phyloP scores from a whole-genome alignment of 2,329 filamentous ascomycete genomes.

The Arachnomyces sp. region DNA sequence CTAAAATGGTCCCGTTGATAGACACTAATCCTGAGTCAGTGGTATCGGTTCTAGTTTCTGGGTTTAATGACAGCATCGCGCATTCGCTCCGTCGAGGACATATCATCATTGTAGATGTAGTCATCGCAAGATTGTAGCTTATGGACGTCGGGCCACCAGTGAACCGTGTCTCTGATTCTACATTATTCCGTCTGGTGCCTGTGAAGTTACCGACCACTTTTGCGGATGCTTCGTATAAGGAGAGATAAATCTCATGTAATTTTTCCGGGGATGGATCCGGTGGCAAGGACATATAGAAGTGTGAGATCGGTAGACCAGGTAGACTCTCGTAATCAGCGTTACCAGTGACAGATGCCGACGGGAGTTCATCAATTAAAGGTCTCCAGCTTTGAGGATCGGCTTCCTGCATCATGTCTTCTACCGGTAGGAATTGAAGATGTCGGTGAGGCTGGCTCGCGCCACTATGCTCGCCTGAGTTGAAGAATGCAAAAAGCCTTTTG shows the following conservation, averaged over 20 bases:
- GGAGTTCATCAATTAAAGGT: constrained; percentile 38
- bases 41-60: constrained; percentile 24
- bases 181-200: constrained; percentile 5
- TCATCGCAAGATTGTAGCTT: constrained; percentile 54
- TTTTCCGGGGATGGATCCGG: constrained; percentile 30
- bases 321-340: constrained; percentile 20
- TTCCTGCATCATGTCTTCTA: constrained; percentile 32
- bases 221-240: constrained; percentile 34
- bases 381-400: constrained; percentile 31
- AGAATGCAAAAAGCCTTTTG: constrained; percentile 38
- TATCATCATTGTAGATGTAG: constrained; percentile 45
- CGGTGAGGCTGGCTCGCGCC: constrained; percentile 42
- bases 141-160: constrained; percentile 35
- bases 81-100: constrained; percentile 43
- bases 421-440: constrained; percentile 40
- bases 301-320: constrained; percentile 40
- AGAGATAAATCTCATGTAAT: constrained; percentile 31
- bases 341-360: constrained; percentile 9
- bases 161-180: too few species aligned
- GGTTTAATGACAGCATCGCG: constrained; percentile 31
- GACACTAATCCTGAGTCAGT: constrained; percentile 36
- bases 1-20: constrained; percentile 50
- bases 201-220: constrained; percentile 16
- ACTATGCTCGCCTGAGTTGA: constrained; percentile 41
- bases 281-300: constrained; percentile 39